Conservation (phyloP, 805 yeast genomes). For the Pichia exigua region DNA sequence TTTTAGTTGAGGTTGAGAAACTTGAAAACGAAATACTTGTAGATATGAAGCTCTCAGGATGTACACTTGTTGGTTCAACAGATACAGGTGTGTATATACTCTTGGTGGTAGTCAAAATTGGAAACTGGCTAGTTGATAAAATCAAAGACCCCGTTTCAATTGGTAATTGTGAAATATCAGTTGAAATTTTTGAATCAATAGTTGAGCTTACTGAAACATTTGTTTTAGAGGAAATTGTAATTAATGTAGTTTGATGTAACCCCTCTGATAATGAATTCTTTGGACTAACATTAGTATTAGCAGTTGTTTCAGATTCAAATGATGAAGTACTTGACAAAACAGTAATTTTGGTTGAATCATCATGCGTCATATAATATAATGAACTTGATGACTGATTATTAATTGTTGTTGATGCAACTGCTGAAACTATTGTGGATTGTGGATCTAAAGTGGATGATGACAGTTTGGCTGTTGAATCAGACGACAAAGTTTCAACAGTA, state of each 20-base stretch:
- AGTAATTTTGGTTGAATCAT: neutral
- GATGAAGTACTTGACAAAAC: neutral
- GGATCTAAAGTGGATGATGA: neutral
- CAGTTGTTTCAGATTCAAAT: neutral
- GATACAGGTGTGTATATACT: neutral
- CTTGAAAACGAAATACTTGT: neutral
- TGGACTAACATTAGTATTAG: neutral
- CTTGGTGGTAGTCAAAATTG: neutral
- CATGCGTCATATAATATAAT: neutral
- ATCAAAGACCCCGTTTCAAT: neutral
- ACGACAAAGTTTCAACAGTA: neutral
- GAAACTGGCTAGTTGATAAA: neutral
- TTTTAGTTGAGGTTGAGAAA: slow-evolving; percentile 4
- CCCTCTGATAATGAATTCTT: neutral
- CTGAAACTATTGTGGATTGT: neutral
- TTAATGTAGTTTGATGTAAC: neutral
- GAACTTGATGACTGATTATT: neutral
- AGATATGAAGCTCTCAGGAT: neutral
- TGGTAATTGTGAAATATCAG: neutral
- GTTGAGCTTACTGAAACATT: neutral
- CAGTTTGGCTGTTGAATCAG: neutral
- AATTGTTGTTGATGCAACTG: neutral
- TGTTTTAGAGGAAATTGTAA: neutral
- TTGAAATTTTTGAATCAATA: neutral
- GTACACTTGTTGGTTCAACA: too few species aligned